phyloP scores from a whole-genome alignment of 768 basidiomycete genomes.

The Suillus variegatus region DNA sequence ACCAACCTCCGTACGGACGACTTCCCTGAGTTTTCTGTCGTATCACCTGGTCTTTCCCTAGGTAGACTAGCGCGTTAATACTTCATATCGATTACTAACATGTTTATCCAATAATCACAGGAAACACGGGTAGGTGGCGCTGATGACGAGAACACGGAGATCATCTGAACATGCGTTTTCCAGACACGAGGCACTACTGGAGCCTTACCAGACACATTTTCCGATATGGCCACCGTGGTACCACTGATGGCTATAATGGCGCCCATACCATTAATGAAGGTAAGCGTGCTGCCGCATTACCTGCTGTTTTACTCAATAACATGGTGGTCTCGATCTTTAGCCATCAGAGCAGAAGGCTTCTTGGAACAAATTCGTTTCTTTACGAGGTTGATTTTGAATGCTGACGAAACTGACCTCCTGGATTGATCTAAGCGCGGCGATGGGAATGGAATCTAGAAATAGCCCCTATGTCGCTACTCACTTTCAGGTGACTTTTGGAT shows the following conservation, averaged over 20 bases:
- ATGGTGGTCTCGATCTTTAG: slow-evolving; percentile 13
- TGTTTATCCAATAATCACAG: slow-evolving; percentile 9
- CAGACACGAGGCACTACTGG: slow-evolving; percentile 50
- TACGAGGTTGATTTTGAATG: slow-evolving; percentile 34
- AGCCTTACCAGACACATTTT: slow-evolving; percentile 47
- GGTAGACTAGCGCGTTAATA: slow-evolving; percentile 11
- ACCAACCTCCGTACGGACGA: slow-evolving; percentile 30
- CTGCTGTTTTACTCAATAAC: slow-evolving; percentile 11
- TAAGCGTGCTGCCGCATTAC: slow-evolving; percentile 6
- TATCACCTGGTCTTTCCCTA: slow-evolving; percentile 38
- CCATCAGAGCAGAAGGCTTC: slow-evolving; percentile 30
- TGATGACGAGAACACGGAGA: slow-evolving; percentile 17
- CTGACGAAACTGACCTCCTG: slow-evolving; percentile 28
- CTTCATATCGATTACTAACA: slow-evolving; percentile 7
- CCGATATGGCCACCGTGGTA: slow-evolving; percentile 41
- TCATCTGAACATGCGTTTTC: slow-evolving; percentile 20
- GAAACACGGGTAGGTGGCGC: slow-evolving; percentile 23
- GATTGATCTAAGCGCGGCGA: slow-evolving; percentile 11
- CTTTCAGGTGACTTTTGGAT: not conserved
- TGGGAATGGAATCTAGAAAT: not conserved
- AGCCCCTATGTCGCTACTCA: not conserved
- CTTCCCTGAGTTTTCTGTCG: slow-evolving; percentile 25
- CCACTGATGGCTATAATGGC: slow-evolving; percentile 37
- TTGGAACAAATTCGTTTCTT: slow-evolving; percentile 34
- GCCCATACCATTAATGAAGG: slow-evolving; percentile 32